phyloP scores from a whole-genome alignment of 306 rosid genomes.

The Vigna nakashimae region DNA sequence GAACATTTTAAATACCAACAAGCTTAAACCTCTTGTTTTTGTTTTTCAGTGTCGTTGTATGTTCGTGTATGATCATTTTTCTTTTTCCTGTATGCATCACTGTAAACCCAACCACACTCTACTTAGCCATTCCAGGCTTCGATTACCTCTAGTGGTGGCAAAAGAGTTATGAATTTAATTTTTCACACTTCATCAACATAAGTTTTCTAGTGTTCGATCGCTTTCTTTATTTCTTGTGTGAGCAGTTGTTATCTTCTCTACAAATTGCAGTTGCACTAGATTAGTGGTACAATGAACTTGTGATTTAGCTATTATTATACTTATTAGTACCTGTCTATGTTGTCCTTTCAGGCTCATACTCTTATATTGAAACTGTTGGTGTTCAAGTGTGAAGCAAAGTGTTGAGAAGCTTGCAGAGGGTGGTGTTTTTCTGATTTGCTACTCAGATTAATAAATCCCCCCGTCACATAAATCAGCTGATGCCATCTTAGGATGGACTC shows the following conservation, averaged over 20 bases:
- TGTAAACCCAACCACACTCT: background rate
- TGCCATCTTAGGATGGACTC: constrained; percentile 80
- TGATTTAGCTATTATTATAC: constrained; percentile 13
- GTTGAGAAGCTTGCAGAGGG: constrained; percentile 20
- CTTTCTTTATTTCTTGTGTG: background rate
- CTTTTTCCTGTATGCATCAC: background rate
- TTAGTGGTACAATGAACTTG: background rate
- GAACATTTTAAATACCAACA: background rate
- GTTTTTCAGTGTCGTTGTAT: background rate
- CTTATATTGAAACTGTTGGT: constrained; percentile 26
- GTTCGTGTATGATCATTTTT: background rate
- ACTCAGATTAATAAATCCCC: background rate
- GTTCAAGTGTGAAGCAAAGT: constrained; percentile 5
- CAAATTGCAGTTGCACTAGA: background rate
- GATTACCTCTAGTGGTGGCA: background rate
- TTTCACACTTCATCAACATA: background rate
- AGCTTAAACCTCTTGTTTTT: background rate
- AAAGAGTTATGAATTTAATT: background rate
- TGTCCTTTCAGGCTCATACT: constrained; percentile 53
- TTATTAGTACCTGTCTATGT: constrained; percentile 35
- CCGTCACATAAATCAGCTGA: constrained; percentile 43
- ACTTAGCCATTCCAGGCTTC: background rate
- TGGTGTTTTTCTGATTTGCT: constrained; percentile 40
- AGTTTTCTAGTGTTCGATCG: background rate
- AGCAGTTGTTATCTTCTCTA: background rate